Evolutionary conservation across 371 early-diverging fungal species (phyloP).

Genomic region (Zychaea mexicana): DNA sequence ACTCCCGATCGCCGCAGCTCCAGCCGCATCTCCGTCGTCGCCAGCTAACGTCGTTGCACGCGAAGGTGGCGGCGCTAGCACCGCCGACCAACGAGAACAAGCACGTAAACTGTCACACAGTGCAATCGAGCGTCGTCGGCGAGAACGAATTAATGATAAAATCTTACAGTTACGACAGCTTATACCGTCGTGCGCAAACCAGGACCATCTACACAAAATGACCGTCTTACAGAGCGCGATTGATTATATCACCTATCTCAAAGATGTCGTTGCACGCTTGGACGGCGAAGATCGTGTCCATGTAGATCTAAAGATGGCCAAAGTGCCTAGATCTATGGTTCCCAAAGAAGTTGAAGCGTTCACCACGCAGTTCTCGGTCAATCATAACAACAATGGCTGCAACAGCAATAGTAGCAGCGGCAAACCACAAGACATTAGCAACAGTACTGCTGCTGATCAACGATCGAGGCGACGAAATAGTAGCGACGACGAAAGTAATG

Average conservation of each 20-base stretch:
- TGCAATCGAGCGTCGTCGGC: slow-evolving; percentile 77
- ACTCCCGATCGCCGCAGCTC: not conserved
- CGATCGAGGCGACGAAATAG: not conserved
- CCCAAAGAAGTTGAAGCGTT: slow-evolving; percentile 51
- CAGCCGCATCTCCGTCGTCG: slow-evolving; percentile 2
- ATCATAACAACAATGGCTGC: not conserved
- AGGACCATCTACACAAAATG: slow-evolving; percentile 74
- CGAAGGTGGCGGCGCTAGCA: slow-evolving; percentile 9
- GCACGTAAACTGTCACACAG: slow-evolving; percentile 76
- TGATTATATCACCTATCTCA: slow-evolving; percentile 69
- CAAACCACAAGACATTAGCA: not conserved
- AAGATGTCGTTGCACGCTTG: slow-evolving; percentile 42
- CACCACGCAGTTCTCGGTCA: slow-evolving; percentile 39
- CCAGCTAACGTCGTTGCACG: not conserved
- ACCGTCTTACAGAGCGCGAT: slow-evolving; percentile 74
- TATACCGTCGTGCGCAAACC: slow-evolving; percentile 59
- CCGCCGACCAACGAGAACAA: slow-evolving; percentile 54
- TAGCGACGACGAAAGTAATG: not conserved
- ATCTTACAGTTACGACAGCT: slow-evolving; percentile 47
- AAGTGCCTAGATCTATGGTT: slow-evolving; percentile 31
- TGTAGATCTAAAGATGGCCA: slow-evolving; percentile 25
- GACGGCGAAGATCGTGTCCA: slow-evolving; percentile 32
- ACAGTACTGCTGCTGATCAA: not conserved
- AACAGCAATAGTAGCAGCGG: not conserved
- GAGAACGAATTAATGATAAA: slow-evolving; percentile 78